Evolutionary conservation across 805 yeast species (phyloP), one percentile per base, ranked within the genome.

Genomic region (Yamadazyma tumulicola): DNA sequence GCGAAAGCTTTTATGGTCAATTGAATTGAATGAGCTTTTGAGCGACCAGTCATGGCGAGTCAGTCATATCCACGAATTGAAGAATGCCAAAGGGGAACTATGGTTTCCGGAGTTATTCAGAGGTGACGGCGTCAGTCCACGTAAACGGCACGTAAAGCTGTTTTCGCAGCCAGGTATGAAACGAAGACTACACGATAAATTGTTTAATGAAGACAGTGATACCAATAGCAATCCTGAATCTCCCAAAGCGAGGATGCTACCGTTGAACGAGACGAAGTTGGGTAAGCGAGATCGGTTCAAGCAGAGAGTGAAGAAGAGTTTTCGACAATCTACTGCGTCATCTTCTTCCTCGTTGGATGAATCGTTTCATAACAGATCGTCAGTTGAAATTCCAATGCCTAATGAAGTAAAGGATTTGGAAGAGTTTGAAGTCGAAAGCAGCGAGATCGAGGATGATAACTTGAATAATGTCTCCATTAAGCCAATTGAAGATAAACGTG

Each of bases 31-130:
- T 38, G 93, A 83, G 48, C 55, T 70, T 19, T 54, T 74, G 9
- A 68, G 72, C 35, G 89, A 83, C 51, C 31, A 68, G 10, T 58
- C 67, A 2, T 82, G 87, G 85, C 54, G 81, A 41, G 52, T 62
- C n/a, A 48, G 48, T 15, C 77, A 75, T 49, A 76, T 81, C 76
- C 52, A 64, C 44, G 79, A 77, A 42, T 53, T 79, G 13, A 52
- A 54, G 26, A 54, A 61, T 26, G 54, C 75, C 1, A 48, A 54
- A 1, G 81, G 80, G 0, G 61, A 67, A 23, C 43, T 67, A 8
- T 77, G 83, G 82, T 77, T 69, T 46, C 77, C 77, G 0, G 18
- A 17, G 12, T 23, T n/a, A 14, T 23, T 26, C 11, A 31, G 34
- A 19, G 20, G 19, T 10, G 31, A 21, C n/a, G 11, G 29, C n/a